Evolutionary conservation across 306 rosid genomes (phyloP).

Genomic region (Lathyrus aphaca): DNA sequence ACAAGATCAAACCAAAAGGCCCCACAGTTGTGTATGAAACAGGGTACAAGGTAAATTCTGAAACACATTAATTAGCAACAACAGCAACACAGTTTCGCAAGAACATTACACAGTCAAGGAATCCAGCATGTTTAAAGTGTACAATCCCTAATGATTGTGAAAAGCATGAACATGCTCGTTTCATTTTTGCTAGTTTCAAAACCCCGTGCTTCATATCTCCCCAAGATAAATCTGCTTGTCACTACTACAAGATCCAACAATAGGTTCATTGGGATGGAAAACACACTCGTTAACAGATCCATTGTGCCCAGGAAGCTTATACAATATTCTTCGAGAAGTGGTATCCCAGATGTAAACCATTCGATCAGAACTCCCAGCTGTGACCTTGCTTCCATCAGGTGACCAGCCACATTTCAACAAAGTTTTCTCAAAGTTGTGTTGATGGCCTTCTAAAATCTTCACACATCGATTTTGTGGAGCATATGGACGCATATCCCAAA

Average conservation of each 20-base stretch:
- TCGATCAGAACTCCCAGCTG: slow-evolving; percentile 92
- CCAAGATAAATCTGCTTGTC: slow-evolving; percentile 91
- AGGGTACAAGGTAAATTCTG: slow-evolving; percentile 20
- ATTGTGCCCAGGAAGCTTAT: slow-evolving; percentile 91
- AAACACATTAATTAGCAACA: slow-evolving; percentile 30
- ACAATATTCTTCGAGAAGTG: slow-evolving; percentile 83
- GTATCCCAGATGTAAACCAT: slow-evolving; percentile 95
- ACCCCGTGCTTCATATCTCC: slow-evolving; percentile 59
- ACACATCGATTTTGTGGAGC: slow-evolving; percentile 95
- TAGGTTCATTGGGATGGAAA: slow-evolving; percentile 84
- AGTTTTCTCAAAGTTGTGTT: slow-evolving; percentile 91
- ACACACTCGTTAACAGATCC: slow-evolving; percentile 84
- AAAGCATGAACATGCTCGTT: slow-evolving; percentile 29
- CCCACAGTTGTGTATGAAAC: slow-evolving; percentile 4
- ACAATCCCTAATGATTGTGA: slow-evolving; percentile 21
- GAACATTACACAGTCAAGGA: slow-evolving; percentile 38
- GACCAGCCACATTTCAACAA: slow-evolving; percentile 91
- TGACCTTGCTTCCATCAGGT: slow-evolving; percentile 91
- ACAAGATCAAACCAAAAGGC: slow-evolving; percentile 10
- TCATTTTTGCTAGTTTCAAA: slow-evolving; percentile 24
- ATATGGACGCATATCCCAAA: slow-evolving; percentile 98
- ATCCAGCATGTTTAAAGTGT: slow-evolving; percentile 23
- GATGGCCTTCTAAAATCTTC: slow-evolving; percentile 93
- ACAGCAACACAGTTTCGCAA: slow-evolving; percentile 19
- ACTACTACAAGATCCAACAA: slow-evolving; percentile 83